These are phyloP conservation scores for Ophiostoma pallidulum DNA, from an alignment of 2,329 filamentous ascomycete genomes.

Conservation along the genomic window DNA sequence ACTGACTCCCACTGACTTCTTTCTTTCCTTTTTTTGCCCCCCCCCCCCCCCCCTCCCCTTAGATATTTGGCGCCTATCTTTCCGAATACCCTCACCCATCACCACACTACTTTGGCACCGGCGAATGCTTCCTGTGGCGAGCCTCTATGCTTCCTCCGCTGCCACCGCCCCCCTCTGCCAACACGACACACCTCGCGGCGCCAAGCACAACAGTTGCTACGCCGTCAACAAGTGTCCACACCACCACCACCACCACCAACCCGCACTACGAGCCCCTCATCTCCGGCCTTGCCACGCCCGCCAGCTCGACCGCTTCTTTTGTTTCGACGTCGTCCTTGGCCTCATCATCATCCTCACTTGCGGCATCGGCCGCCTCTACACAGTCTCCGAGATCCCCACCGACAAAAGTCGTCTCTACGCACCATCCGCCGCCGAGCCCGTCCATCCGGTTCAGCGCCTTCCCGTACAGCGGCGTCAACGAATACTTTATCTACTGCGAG, in stretches of 20 bases:
- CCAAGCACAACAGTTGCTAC: conserved; percentile 34
- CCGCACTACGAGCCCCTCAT: conserved; percentile 15
- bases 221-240: conserved; percentile 15
- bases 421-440: conserved; percentile 49
- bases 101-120: conserved; percentile 85
- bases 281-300: conserved; percentile 19
- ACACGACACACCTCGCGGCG: conserved; percentile 35
- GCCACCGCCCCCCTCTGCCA: conserved; percentile 57
- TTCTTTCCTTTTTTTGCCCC: no score
- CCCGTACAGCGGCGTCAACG: conserved; percentile 89
- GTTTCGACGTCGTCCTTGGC: not conserved
- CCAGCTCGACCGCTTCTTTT: not conserved
- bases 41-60: not conserved
- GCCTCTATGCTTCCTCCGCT: conserved; percentile 57
- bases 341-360: not conserved
- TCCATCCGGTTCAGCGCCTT: conserved; percentile 93
- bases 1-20: no score
- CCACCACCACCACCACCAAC: conserved; percentile 14
- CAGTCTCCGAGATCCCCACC: not conserved
- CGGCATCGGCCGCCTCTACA: not conserved
- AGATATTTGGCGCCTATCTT: conserved; percentile 88
- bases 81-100: conserved; percentile 77
- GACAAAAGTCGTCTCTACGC: not conserved
- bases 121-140: conserved; percentile 90
- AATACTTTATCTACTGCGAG: conserved; percentile 94